These are phyloP conservation scores for Penicillium daleae DNA, from an alignment of 495 filamentous ascomycete species.

Conservation along the genomic window DNA sequence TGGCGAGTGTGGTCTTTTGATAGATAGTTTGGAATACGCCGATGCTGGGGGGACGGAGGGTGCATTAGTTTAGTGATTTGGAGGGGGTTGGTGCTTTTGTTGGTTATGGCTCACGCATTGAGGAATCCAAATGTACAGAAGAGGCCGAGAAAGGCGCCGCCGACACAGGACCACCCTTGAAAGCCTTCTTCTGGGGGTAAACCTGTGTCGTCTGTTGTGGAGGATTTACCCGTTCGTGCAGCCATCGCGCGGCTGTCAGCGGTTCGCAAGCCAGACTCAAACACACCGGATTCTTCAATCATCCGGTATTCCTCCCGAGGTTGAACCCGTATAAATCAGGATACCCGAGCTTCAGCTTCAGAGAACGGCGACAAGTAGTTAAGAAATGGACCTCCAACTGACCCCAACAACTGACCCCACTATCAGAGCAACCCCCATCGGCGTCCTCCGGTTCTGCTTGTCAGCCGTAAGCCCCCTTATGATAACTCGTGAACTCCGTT, in stretches of 20 bases:
- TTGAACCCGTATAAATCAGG: too few relatives aligned
- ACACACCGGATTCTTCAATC: background rate
- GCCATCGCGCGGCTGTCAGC: background rate
- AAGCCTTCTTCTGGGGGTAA: conserved; percentile 35
- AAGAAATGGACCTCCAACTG: too few relatives aligned
- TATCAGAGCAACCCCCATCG: background rate
- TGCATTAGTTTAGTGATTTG: background rate
- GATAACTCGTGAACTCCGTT: background rate
- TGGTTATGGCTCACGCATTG: conserved; percentile 27
- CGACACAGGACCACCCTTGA: conserved; percentile 34
- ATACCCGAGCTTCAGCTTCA: too few relatives aligned
- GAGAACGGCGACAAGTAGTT: background rate
- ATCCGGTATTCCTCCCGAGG: background rate
- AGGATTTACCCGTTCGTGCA: background rate
- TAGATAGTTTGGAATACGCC: background rate
- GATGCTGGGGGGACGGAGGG: background rate
- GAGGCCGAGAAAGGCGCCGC: conserved; percentile 27
- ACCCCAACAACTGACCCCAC: background rate
- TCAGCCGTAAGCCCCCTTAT: background rate
- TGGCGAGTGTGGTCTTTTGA: background rate
- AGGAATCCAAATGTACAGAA: conserved; percentile 36
- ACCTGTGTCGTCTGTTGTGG: background rate
- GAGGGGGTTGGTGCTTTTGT: background rate
- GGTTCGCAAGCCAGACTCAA: background rate
- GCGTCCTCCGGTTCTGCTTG: background rate